Conservation (phyloP, 805 yeast species). For the Candida oleophila region DNA sequence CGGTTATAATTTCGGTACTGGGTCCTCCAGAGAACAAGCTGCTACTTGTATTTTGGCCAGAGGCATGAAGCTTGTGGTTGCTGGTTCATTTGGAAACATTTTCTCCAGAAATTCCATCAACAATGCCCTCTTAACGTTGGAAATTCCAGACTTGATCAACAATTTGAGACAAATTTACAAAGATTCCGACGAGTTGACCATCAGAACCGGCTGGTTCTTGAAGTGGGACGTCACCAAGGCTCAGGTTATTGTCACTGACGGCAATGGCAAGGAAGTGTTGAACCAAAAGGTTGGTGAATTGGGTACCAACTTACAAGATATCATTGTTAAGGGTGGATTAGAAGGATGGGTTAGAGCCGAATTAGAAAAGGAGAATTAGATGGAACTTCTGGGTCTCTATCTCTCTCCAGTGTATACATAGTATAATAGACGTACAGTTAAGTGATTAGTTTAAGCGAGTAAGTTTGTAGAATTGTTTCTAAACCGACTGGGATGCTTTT, state of each 20-base stretch:
- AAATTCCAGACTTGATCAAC: constrained; percentile 83
- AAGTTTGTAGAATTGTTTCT: no score
- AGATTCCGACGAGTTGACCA: constrained; percentile 68
- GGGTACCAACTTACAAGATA: constrained; percentile 93
- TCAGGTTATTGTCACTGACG: constrained; percentile 73
- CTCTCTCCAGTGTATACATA: background rate
- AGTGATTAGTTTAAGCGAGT: no score
- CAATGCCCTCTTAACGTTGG: constrained; percentile 91
- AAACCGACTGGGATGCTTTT: no score
- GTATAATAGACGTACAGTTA: background rate
- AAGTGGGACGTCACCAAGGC: constrained; percentile 92
- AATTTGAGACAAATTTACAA: constrained; percentile 69
- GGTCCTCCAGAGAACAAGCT: constrained; percentile 98
- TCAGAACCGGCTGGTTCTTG: constrained; percentile 92
- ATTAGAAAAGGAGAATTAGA: constrained; percentile 25
- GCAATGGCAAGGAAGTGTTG: constrained; percentile 58
- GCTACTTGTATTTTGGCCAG: constrained; percentile 97
- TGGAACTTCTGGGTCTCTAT: background rate
- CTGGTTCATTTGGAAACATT: constrained; percentile 97
- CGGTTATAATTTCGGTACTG: constrained; percentile 97
- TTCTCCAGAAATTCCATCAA: constrained; percentile 95
- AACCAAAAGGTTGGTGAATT: constrained; percentile 92
- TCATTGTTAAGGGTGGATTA: constrained; percentile 93
- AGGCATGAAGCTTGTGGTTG: constrained; percentile 87
- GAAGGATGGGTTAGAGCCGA: constrained; percentile 97